Percentiles rank a stretch among this genome's conserved stretches.
These are phyloP conservation scores for Papiliotrema flavescens DNA, from an alignment of 1,284 basidiomycete genomes.

Conservation along the genomic window DNA sequence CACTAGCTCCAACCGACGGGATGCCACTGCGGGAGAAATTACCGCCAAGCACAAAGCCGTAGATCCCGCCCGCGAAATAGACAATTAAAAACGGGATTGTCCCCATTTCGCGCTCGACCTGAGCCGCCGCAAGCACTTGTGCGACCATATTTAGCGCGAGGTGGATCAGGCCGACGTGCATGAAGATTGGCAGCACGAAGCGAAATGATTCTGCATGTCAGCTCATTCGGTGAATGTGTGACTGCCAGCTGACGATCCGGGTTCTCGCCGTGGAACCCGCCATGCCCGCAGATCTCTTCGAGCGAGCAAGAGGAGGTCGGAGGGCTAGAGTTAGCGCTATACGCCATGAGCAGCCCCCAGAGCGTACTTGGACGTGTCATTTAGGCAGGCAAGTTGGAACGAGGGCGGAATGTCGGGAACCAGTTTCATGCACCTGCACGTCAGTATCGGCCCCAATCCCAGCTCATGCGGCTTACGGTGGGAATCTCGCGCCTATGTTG, in stretches of 20 bases:
- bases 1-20: slow-evolving; percentile 90
- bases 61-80: slow-evolving; percentile 85
- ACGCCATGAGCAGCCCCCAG: not conserved
- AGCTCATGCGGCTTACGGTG: slow-evolving; percentile 58
- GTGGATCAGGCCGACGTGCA: slow-evolving; percentile 90
- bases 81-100: slow-evolving; percentile 73
- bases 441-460: slow-evolving; percentile 52
- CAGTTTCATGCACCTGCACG: slow-evolving; percentile 28
- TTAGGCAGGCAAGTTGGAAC: slow-evolving; percentile 63
- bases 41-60: slow-evolving; percentile 76
- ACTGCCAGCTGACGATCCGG: slow-evolving; percentile 77
- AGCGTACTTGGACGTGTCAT: slow-evolving; percentile 38
- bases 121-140: slow-evolving; percentile 58
- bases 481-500: slow-evolving; percentile 82
- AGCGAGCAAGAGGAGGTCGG: slow-evolving; percentile 67
- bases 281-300: slow-evolving; percentile 81
- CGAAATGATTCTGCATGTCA: slow-evolving; percentile 50
- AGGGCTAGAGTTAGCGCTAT: slow-evolving; percentile 54
- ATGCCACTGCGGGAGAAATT: slow-evolving; percentile 85
- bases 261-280: slow-evolving; percentile 62
- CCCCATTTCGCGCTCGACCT: slow-evolving; percentile 45
- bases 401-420: slow-evolving; percentile 61
- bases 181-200: slow-evolving; percentile 79
- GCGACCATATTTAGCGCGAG: slow-evolving; percentile 84
- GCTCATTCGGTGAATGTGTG: not conserved